phyloP scores from a whole-genome alignment of 23 red algal species.

The Gracilariopsis chorda region DNA sequence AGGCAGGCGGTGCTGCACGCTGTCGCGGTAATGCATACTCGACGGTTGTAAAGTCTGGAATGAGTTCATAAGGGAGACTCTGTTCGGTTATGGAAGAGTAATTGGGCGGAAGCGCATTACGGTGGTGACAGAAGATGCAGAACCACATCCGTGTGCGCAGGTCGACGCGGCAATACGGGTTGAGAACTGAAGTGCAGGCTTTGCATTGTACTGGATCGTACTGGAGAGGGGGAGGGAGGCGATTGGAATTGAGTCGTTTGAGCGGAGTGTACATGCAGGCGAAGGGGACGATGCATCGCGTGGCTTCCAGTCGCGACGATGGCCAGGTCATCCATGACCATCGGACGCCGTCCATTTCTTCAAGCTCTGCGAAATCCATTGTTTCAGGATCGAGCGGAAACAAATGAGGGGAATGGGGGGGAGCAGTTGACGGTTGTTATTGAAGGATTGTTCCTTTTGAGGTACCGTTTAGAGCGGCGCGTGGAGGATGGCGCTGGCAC shows the following conservation, averaged over 20 bases:
- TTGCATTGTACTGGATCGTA: slow-evolving; percentile 87
- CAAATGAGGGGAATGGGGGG: neutral
- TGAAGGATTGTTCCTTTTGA: no score
- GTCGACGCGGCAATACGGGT: slow-evolving; percentile 95
- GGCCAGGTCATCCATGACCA: slow-evolving; percentile 98
- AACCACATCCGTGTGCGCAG: slow-evolving; percentile 81
- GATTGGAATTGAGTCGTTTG: slow-evolving; percentile 33
- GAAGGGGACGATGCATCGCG: slow-evolving; percentile 89
- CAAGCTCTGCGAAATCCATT: slow-evolving; percentile 90
- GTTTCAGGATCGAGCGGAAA: neutral
- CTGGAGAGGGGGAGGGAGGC: slow-evolving; percentile 73
- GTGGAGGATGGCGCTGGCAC: no score
- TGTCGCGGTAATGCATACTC: slow-evolving; percentile 82
- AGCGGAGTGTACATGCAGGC: slow-evolving; percentile 96
- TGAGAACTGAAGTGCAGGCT: slow-evolving; percentile 75
- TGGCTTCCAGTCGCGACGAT: slow-evolving; percentile 82
- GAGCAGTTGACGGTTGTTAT: neutral
- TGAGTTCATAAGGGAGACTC: slow-evolving; percentile 88
- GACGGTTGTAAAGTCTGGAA: slow-evolving; percentile 93
- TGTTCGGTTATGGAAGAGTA: slow-evolving; percentile 91
- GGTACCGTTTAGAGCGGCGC: no score
- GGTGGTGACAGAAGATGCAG: slow-evolving; percentile 92
- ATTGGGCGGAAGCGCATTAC: slow-evolving; percentile 89
- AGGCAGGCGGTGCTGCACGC: slow-evolving; percentile 75
- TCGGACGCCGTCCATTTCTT: slow-evolving; percentile 93